Conservation (phyloP, 345 rosid genomes). For the Nephelium lappaceum region DNA sequence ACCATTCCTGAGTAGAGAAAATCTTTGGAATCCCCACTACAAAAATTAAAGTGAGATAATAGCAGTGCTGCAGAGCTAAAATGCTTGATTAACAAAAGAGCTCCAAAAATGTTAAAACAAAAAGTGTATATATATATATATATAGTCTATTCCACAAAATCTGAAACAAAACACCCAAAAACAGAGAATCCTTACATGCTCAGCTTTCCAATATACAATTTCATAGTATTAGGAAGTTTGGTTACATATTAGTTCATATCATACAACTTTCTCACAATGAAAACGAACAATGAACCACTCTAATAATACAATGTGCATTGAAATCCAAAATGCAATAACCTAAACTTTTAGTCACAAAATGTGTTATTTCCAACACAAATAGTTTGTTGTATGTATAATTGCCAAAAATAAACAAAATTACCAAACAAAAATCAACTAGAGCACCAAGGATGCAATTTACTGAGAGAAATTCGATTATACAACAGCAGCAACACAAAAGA, state of each 20-base stretch:
- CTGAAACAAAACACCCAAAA: neutral
- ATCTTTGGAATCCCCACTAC: neutral
- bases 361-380: constrained; percentile 14
- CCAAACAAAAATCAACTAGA: constrained; percentile 34
- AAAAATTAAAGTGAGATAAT: neutral
- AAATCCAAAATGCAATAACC: neutral
- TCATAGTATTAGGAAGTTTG: neutral
- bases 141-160: neutral
- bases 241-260: neutral
- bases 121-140: neutral
- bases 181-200: neutral
- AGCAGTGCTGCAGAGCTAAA: neutral
- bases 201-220: neutral
- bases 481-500: constrained; percentile 38
- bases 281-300: neutral
- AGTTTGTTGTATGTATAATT: constrained; percentile 19
- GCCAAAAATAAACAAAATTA: constrained; percentile 17
- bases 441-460: constrained; percentile 39
- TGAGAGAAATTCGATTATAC: constrained; percentile 40
- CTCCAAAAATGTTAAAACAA: neutral
- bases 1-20: neutral
- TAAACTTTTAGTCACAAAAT: neutral
- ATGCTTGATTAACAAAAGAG: neutral
- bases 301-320: neutral
- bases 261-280: neutral